Conservation (phyloP, 768 basidiomycete genomes). For the Tylopilus felleus region DNA sequence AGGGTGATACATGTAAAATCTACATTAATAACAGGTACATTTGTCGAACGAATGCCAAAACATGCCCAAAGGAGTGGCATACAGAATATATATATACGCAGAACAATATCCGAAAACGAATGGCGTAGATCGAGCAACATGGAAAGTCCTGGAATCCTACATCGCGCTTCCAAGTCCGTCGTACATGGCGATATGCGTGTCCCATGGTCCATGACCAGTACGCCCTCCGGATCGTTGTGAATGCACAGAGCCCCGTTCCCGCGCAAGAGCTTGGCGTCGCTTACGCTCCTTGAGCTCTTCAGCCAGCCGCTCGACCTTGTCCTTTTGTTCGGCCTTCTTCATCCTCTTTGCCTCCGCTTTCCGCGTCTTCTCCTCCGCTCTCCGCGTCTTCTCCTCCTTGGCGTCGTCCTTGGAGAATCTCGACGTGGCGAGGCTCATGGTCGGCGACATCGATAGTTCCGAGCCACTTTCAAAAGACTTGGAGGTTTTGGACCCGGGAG, state of each 20-base stretch:
- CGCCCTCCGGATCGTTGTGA: slow-evolving; percentile 26
- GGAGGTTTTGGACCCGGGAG: slow-evolving; percentile 20
- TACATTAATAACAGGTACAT: slow-evolving; percentile 29
- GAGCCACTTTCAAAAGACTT: slow-evolving; percentile 2
- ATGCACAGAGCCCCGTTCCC: slow-evolving; percentile 31
- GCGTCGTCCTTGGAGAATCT: slow-evolving; percentile 23
- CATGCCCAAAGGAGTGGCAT: slow-evolving; percentile 10
- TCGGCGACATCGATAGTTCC: slow-evolving; percentile 20
- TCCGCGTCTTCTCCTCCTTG: slow-evolving; percentile 42
- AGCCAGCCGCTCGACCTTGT: slow-evolving; percentile 42
- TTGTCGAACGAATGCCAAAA: slow-evolving; percentile 10
- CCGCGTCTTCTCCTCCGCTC: slow-evolving; percentile 40
- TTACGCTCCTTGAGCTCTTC: slow-evolving; percentile 40
- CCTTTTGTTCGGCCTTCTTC: slow-evolving; percentile 41
- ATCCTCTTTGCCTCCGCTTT: slow-evolving; percentile 43
- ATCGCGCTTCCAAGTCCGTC: slow-evolving; percentile 25
- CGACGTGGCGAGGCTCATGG: slow-evolving; percentile 7
- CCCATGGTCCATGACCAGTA: slow-evolving; percentile 19
- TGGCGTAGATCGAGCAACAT: slow-evolving; percentile 15
- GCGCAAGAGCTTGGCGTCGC: slow-evolving; percentile 29
- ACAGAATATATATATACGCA: slow-evolving; percentile 14
- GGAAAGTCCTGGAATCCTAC: slow-evolving; percentile 20
- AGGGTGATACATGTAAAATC: slow-evolving; percentile 26
- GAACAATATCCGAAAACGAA: slow-evolving; percentile 15
- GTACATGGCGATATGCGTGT: slow-evolving; percentile 31